phyloP scores from a whole-genome alignment of 805 yeast species.

The Hemisphaericaspora nanyangensis region DNA sequence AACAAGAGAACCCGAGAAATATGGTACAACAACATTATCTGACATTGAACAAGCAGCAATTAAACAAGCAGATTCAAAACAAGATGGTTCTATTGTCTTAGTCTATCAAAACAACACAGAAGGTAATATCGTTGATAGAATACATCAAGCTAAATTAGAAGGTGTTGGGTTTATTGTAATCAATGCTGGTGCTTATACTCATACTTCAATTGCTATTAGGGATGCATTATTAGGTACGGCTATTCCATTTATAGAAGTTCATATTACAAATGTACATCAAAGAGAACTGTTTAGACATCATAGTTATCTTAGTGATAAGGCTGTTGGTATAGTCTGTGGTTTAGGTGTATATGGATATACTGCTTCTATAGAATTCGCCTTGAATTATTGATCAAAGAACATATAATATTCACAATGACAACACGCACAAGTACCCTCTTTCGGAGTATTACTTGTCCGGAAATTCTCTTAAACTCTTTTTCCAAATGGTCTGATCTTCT shows the following conservation, averaged over 20 bases:
- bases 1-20: conserved; percentile 47
- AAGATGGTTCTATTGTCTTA: conserved; percentile 28
- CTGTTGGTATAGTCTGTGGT: conserved; percentile 43
- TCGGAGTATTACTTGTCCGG: too few relatives aligned
- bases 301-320: conserved; percentile 46
- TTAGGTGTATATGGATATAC: conserved; percentile 42
- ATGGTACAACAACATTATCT: conserved; percentile 42
- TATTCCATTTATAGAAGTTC: conserved; percentile 48
- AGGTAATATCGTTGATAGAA: conserved; percentile 44
- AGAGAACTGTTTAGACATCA: conserved; percentile 50
- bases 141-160: conserved; percentile 43
- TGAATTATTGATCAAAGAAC: conserved; percentile 23
- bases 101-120: conserved; percentile 44
- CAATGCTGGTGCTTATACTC: conserved; percentile 53
- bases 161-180: conserved; percentile 44
- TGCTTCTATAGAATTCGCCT: conserved; percentile 38
- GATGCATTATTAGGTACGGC: conserved; percentile 48
- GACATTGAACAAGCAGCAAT: conserved; percentile 42
- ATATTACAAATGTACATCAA: conserved; percentile 49
- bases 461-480: too few relatives aligned
- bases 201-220: conserved; percentile 47
- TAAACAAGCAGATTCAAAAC: conserved; percentile 23
- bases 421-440: too few relatives aligned
- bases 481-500: too few relatives aligned
- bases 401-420: too few relatives aligned